Percentiles rank a stretch among this genome's conserved stretches.
phyloP scores from a whole-genome alignment of 1,139 yeast species.

The Zygoascus hellenicus region DNA sequence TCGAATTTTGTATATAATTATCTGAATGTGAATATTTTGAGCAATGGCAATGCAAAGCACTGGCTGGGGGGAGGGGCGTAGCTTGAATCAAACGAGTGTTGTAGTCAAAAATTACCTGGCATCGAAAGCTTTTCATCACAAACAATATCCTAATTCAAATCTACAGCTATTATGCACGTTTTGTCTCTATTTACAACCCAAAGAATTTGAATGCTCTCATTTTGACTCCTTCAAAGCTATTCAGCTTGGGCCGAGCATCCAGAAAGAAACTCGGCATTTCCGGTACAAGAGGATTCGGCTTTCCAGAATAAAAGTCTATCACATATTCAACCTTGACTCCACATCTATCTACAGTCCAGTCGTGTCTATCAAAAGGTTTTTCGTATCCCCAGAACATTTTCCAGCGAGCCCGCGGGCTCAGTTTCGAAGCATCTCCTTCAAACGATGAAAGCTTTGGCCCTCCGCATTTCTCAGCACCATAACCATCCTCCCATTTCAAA shows the following conservation, averaged over 20 bases:
- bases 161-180: not conserved
- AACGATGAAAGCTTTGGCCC: slow-evolving; percentile 81
- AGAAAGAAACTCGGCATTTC: slow-evolving; percentile 60
- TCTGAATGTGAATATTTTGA: too few relatives aligned
- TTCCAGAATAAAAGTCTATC: slow-evolving; percentile 81
- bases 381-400: slow-evolving; percentile 56
- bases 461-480: slow-evolving; percentile 55
- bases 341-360: slow-evolving; percentile 88
- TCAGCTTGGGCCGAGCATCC: slow-evolving; percentile 89
- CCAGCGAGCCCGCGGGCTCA: slow-evolving; percentile 87
- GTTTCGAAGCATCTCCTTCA: slow-evolving; percentile 77
- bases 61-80: too few relatives aligned
- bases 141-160: too few relatives aligned
- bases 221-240: slow-evolving; percentile 71
- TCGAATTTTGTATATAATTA: too few relatives aligned
- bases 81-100: too few relatives aligned
- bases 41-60: too few relatives aligned
- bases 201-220: slow-evolving; percentile 57
- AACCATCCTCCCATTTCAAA: slow-evolving; percentile 73
- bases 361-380: slow-evolving; percentile 92
- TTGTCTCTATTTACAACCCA: slow-evolving; percentile 39
- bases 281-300: slow-evolving; percentile 42
- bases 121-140: too few relatives aligned
- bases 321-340: slow-evolving; percentile 83
- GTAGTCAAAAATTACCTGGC: too few relatives aligned